Base-by-base conservation (phyloP, 176 grass and related monocot species). In the Dactylis glomerata region DNA sequence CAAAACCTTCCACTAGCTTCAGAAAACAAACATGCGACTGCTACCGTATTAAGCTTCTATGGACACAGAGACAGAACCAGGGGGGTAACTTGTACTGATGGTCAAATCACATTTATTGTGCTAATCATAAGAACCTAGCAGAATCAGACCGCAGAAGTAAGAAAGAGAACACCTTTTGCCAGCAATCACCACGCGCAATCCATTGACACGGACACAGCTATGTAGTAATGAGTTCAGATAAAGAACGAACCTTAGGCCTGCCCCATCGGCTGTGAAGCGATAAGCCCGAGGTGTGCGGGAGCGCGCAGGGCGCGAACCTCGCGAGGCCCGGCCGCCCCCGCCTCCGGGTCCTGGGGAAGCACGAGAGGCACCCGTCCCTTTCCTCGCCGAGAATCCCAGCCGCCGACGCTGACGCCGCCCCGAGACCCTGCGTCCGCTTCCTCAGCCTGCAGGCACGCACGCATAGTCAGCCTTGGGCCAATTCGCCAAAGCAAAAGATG, bases 351-450 rank as follows among this genome's bases (percentile, higher is more conserved):
- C 3, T 87, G 16, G 84, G 75, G 67, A 87, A 87, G 89, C 89
- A 90, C 67, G 89, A 87, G 15, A 90, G 89, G 75, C 89, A 90
- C 1, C 57, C 89, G 56, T 78, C 80, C 46, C 68, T 83, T 57
- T 83, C 80, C 56, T 73, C 67, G 16, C 47, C 59, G 27, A 46
- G 22, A 31, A 66, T 15, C 83, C 83, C 84, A 6, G 42, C 15
- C 4, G 59, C 28, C 3, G 20, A 31, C 57, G 75, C 55, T 2
- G 86, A 62, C 33, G 56, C 65, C 2, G 76, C 36, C 0, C 36
- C 46, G 47, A 80, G 36, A 17, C 66, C 84, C 22, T 67, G 73
- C 80, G 67, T 19, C 19, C 68, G 84, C 42, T 34, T 83, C 75
- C 89, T 90, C 73, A 17, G 86, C 82, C 87, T 89, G 82, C 87